These are phyloP conservation scores for Chrysanthemum makinoi DNA, from an alignment of 129 eudicot genomes.

Conservation along the genomic window DNA sequence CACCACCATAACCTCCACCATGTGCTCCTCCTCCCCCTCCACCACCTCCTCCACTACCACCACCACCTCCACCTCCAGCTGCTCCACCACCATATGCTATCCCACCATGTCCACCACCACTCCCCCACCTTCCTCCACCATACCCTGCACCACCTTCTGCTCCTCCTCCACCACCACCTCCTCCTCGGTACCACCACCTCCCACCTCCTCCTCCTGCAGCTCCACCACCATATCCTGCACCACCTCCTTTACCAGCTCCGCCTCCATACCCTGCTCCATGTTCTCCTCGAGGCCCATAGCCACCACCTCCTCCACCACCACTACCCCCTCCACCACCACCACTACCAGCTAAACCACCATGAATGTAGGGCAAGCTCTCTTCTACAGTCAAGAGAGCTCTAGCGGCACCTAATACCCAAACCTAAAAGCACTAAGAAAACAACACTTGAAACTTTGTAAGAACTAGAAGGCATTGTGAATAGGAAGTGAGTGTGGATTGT, in stretches of 20 bases:
- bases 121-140: conserved; percentile 45
- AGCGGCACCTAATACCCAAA: conserved; percentile 36
- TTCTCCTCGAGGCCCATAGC: conserved; percentile 40
- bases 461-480: conserved; percentile 39
- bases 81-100: conserved; percentile 33
- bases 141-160: conserved; percentile 24
- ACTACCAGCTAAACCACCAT: conserved; percentile 31
- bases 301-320: conserved; percentile 55
- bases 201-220: conserved; percentile 41
- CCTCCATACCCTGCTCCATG: conserved; percentile 45
- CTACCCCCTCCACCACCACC: conserved; percentile 50
- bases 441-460: conserved; percentile 28
- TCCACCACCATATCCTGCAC: conserved; percentile 42
- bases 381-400: conserved; percentile 44
- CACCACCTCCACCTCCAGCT: conserved; percentile 28
- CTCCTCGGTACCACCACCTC: conserved; percentile 30
- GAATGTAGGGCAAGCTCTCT: conserved; percentile 28
- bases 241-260: conserved; percentile 42
- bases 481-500: background rate
- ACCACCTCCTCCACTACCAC: conserved; percentile 26
- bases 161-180: conserved; percentile 29
- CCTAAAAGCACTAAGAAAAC: conserved; percentile 47
- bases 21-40: conserved; percentile 27
- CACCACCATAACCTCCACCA: conserved; percentile 45
- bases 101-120: conserved; percentile 42